Percentiles rank a stretch among this genome's conserved stretches.
Conservation (phyloP, 345 rosid species). For the Chamaenerion angustifolium region DNA sequence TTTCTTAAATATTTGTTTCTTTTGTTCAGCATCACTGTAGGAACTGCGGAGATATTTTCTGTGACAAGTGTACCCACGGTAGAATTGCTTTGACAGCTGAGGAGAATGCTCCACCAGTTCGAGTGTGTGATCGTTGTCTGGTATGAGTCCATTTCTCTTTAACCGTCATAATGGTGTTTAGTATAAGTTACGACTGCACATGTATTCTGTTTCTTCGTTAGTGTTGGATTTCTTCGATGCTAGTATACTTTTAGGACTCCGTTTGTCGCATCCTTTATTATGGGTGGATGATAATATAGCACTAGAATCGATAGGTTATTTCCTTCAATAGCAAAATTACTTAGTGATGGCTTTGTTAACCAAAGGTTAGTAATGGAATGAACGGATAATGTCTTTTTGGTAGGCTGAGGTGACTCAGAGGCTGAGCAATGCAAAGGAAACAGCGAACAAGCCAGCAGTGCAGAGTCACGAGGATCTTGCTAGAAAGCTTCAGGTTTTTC, state of each 20-base stretch:
- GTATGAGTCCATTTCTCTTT: constrained; percentile 22
- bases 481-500: constrained; percentile 66
- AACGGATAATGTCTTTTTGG: neutral
- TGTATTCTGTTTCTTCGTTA: too few relatives aligned
- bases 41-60: constrained; percentile 96
- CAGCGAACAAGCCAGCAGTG: constrained; percentile 51
- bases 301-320: too few relatives aligned
- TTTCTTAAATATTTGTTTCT: constrained; percentile 3
- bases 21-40: constrained; percentile 87
- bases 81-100: constrained; percentile 92
- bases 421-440: constrained; percentile 73
- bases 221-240: too few relatives aligned
- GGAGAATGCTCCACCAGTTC: constrained; percentile 82
- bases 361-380: too few relatives aligned
- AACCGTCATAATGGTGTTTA: neutral
- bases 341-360: too few relatives aligned
- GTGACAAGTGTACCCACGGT: constrained; percentile 95
- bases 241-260: too few relatives aligned
- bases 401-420: constrained; percentile 97
- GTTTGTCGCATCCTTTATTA: too few relatives aligned
- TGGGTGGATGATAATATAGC: too few relatives aligned
- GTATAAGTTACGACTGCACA: neutral
- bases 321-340: too few relatives aligned
- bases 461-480: constrained; percentile 96
- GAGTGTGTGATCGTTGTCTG: constrained; percentile 96